Percentiles rank a stretch among this genome's conserved stretches.
Conservation (phyloP, 1,284 basidiomycete species). For the Leccinum subrobustum region DNA sequence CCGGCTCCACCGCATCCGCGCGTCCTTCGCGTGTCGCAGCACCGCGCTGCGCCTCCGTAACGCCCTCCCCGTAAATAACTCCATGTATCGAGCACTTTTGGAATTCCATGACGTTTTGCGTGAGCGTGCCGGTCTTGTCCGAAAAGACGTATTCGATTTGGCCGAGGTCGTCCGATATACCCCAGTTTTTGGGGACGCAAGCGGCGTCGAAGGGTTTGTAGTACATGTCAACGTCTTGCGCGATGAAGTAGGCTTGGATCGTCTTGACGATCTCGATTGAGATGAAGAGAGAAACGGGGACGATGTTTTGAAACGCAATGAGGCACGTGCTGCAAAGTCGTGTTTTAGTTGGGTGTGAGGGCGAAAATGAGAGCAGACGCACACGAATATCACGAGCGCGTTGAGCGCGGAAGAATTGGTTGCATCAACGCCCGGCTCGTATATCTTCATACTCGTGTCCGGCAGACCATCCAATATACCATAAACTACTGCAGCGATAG, state of each 20-base stretch:
- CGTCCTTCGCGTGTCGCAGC: constrained; percentile 83
- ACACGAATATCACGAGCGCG: constrained; percentile 89
- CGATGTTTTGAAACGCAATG: constrained; percentile 97
- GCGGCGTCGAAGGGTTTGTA: constrained; percentile 85
- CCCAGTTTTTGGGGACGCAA: constrained; percentile 97
- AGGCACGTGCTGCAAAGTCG: constrained; percentile 64
- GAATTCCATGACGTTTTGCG: constrained; percentile 98
- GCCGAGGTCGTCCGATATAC: constrained; percentile 95
- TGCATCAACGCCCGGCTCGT: constrained; percentile 66
- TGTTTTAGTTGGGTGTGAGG: background rate
- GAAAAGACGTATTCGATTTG: constrained; percentile 98
- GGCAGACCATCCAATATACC: constrained; percentile 66
- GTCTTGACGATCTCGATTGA: constrained; percentile 98
- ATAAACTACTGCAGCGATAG: constrained; percentile 70
- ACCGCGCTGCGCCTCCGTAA: constrained; percentile 94
- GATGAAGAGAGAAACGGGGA: constrained; percentile 96
- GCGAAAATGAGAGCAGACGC: constrained; percentile 33
- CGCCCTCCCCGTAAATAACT: constrained; percentile 84
- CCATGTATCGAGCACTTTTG: constrained; percentile 93
- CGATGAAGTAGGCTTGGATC: constrained; percentile 96
- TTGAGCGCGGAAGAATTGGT: constrained; percentile 68
- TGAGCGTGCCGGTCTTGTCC: constrained; percentile 96
- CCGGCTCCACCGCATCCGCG: constrained; percentile 60
- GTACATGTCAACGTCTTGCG: constrained; percentile 98
- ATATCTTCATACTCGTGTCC: constrained; percentile 72